Base-by-base conservation (phyloP, 371 early-diverging fungal species). In the Lichtheimia corymbifera region DNA sequence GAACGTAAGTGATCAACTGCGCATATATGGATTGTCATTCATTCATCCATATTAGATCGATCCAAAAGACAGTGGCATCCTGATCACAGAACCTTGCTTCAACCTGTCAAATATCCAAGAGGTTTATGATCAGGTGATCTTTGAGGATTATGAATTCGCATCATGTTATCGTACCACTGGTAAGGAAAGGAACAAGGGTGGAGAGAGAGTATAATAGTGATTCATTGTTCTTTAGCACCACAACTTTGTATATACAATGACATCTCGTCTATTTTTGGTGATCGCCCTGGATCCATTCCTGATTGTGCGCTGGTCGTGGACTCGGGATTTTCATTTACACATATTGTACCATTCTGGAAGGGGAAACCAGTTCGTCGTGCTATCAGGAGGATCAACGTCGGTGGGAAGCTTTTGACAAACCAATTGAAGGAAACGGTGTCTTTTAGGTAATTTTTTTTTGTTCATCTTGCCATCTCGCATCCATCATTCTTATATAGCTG, bases 341-440 rank as follows among this genome's bases (percentile, higher is more conserved):
- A 93, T 50, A 84, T 89, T 49, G 82, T 92, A 6, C 95, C 95
- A 5, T 85, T 90, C 50, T 67, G 78, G 41, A 72, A 77, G 49
- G 88, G 87, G 17, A 74, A 74, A 45, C 83, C 88, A 0, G 64
- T 89, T 18, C 50, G 80, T 22, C 68, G 80, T 53, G 87, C 82
- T 24, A 77, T 55, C 59, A 45, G 42, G 50, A 84, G 93, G 27
- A 83, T 94, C 47, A 89, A 93, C 59, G 88, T 94, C 3, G 95
- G 94, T 27, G 95, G 95, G 2, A 91, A 91, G 56, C 70, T 93
- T 43, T 67, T 94, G 64, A 94, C 95, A 3, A 94, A 91, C 66
- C 90, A 91, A 55, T 72, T 94, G n/a, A 94, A 94, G 66, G 95
- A 93, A 63, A 82, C 86, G 13, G 88, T 94, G 11, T 93, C 95